Evolutionary conservation across 352 stramenopile species (phyloP).

Genomic region (Hyaloperonospora brassicae): DNA sequence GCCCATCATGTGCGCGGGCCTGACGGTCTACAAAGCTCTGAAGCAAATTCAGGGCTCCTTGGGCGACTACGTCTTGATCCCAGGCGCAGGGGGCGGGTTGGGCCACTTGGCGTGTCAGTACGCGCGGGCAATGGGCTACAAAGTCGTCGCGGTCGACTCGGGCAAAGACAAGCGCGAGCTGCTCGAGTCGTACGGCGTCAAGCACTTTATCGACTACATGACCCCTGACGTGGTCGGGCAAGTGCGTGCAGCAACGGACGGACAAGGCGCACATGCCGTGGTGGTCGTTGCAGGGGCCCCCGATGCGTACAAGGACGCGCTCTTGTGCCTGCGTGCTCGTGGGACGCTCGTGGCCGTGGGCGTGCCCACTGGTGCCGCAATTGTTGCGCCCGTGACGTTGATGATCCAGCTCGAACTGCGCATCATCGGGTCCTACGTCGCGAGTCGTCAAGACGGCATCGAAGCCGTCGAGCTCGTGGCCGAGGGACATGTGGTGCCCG

Average conservation of each 20-base stretch:
- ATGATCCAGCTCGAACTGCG: slow-evolving; percentile 12
- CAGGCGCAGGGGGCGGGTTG: slow-evolving; percentile 56
- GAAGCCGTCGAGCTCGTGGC: slow-evolving; percentile 41
- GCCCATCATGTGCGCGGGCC: slow-evolving; percentile 74
- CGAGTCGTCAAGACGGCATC: slow-evolving; percentile 44
- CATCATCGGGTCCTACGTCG: slow-evolving; percentile 47
- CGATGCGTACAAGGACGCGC: slow-evolving; percentile 40
- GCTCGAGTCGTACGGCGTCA: slow-evolving; percentile 50
- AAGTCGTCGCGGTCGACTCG: slow-evolving; percentile 63
- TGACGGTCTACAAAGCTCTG: slow-evolving; percentile 77
- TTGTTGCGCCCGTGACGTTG: slow-evolving; percentile 17
- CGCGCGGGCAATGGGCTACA: slow-evolving; percentile 50
- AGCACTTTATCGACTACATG: slow-evolving; percentile 62
- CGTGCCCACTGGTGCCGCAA: slow-evolving; percentile 34
- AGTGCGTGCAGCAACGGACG: slow-evolving; percentile 30
- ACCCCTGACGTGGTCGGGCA: slow-evolving; percentile 32
- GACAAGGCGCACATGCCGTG: slow-evolving; percentile 44
- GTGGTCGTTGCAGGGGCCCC: slow-evolving; percentile 58
- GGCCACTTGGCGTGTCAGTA: slow-evolving; percentile 76
- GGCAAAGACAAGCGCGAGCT: slow-evolving; percentile 51
- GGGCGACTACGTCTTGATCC: slow-evolving; percentile 42
- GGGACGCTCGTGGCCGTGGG: slow-evolving; percentile 62
- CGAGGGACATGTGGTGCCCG: slow-evolving; percentile 29
- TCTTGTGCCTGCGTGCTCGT: slow-evolving; percentile 51
- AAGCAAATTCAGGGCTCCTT: slow-evolving; percentile 37